These are phyloP conservation scores for Phoma sp. DNA, from an alignment of 2,329 filamentous ascomycete genomes.

Conservation along the genomic window DNA sequence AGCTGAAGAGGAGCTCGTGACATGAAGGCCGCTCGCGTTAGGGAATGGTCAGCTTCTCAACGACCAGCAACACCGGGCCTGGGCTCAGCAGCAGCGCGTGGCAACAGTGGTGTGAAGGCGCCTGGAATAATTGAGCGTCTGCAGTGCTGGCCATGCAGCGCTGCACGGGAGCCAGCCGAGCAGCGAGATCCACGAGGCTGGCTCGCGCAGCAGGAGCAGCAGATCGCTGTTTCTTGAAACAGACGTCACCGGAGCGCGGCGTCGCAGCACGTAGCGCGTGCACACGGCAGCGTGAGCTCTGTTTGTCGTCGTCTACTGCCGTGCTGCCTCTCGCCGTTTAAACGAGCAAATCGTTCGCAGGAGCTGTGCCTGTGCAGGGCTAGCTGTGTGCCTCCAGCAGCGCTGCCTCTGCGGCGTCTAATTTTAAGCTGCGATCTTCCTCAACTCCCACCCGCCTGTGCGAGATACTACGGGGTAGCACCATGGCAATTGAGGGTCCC, in stretches of 20 bases:
- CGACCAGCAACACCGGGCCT: slow-evolving; percentile 20
- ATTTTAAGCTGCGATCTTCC: slow-evolving; percentile 8
- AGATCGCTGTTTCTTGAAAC: slow-evolving; percentile 29
- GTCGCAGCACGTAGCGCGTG: slow-evolving; percentile 18
- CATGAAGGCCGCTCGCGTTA: slow-evolving; percentile 25
- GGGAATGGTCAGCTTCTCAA: slow-evolving; percentile 27
- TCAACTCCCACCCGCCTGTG: background rate
- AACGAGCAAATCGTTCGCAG: slow-evolving; percentile 17
- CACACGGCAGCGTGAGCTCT: slow-evolving; percentile 23
- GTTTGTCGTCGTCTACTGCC: slow-evolving; percentile 14
- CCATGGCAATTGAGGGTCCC: background rate
- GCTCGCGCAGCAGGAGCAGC: slow-evolving; percentile 23
- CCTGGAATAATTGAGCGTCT: slow-evolving; percentile 19
- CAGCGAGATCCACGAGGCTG: slow-evolving; percentile 14
- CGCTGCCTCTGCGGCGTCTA: slow-evolving; percentile 15
- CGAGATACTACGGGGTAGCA: background rate
- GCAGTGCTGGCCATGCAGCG: slow-evolving; percentile 10
- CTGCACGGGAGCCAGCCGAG: slow-evolving; percentile 12
- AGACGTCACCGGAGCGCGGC: slow-evolving; percentile 35
- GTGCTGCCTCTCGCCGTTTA: slow-evolving; percentile 15
- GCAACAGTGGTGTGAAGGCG: slow-evolving; percentile 18
- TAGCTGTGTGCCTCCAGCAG: slow-evolving; percentile 9
- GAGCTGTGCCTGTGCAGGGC: slow-evolving; percentile 6
- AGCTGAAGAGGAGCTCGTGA: slow-evolving; percentile 24
- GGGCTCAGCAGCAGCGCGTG: slow-evolving; percentile 25